Evolutionary conservation across 73 alveolate genomes (phyloP), one percentile per base, ranked within the genome.

Genomic region (Stentor roeselii): DNA sequence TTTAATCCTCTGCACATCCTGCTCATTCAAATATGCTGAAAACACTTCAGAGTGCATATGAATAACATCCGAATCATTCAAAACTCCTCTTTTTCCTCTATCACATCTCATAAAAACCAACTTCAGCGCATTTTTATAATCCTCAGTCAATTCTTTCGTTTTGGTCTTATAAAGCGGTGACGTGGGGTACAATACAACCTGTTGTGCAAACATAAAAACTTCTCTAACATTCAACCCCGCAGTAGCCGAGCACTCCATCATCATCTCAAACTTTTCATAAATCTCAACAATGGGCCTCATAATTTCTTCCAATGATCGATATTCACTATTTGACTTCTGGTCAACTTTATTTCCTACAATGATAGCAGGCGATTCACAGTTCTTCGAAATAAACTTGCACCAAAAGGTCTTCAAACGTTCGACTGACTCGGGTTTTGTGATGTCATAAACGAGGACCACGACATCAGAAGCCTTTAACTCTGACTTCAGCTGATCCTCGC

Each of bases 261-360:
- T 92, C 93, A 90, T 90, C 39, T 87, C 91, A 42, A 84, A 90
- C 61, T 35, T 34, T 75, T 88, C 87, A 83, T 58, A 90, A 35
- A 78, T 89, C 84, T 58, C 58, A 36, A 77, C 76, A 21, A 88
- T 84, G 39, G 91, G 92, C 2, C 90, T 87, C 38, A 90, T 59
- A 3, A 88, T 37, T 41, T 82, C 82, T 34, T 87, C 91, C 35
- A 90, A 78, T 37, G 86, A 90, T 30, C 38, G 42, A 40, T 60
- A 82, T 38, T 60, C 78, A 15, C 75, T 82, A 30, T 85, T 59
- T 4, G 93, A 31, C 42, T 92, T 87, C 59, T 82, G 60, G 78
- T 90, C 95, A 11, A 76, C 87, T 84, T 90, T 90, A 76, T 90
- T 90, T 32, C 95, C 95, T 3, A 90, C 95, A 21, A 87, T 61